phyloP scores from a whole-genome alignment of 805 yeast genomes.

The Pichia gijzeniarum region DNA sequence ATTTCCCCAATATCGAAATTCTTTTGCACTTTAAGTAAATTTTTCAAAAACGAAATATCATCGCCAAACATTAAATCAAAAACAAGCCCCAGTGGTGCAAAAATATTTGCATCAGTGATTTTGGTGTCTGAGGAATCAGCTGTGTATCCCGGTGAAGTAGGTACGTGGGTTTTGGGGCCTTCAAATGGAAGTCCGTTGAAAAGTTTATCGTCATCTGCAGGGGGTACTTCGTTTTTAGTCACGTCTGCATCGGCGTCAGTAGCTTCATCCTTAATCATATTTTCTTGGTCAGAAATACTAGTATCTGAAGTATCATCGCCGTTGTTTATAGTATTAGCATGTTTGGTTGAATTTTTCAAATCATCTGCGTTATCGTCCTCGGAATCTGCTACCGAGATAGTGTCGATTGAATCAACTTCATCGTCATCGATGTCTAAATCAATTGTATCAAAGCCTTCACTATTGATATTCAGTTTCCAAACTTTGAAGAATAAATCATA shows the following conservation, averaged over 20 bases:
- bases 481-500: conserved; percentile 47
- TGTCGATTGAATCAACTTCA: conserved; percentile 33
- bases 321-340: conserved; percentile 19
- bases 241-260: conserved; percentile 11
- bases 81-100: conserved; percentile 62
- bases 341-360: conserved; percentile 11
- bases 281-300: conserved; percentile 25
- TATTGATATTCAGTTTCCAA: conserved; percentile 46
- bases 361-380: conserved; percentile 21
- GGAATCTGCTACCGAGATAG: conserved; percentile 19
- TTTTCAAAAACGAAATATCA: conserved; percentile 39
- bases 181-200: conserved; percentile 35
- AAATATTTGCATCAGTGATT: conserved; percentile 40
- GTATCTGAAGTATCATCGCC: conserved; percentile 22
- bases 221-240: background rate
- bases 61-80: conserved; percentile 57
- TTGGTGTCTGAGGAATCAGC: conserved; percentile 46
- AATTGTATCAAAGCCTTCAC: conserved; percentile 16
- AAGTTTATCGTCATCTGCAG: conserved; percentile 18
- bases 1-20: conserved; percentile 53
- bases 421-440: conserved; percentile 22
- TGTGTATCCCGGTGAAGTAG: conserved; percentile 35
- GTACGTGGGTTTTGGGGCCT: conserved; percentile 34
- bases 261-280: conserved; percentile 28
- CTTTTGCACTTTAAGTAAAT: conserved; percentile 50